phyloP scores from a whole-genome alignment of 176 grass and related monocot genomes.

The Microstegium vimineum region DNA sequence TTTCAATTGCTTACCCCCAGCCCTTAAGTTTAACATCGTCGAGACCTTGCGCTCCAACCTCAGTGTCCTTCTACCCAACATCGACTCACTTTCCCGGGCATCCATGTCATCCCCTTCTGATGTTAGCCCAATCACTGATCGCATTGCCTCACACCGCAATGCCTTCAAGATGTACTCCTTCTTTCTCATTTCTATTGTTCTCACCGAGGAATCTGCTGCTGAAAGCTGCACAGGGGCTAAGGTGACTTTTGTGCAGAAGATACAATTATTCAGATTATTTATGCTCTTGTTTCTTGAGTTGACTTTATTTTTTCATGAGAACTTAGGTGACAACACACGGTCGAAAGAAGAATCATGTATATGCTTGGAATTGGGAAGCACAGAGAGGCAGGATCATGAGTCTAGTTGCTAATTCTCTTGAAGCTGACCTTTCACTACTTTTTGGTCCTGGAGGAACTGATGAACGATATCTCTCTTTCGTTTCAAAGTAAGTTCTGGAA shows the following conservation, averaged over 20 bases:
- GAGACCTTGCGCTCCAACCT: constrained; percentile 94
- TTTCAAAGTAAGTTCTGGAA: constrained; percentile 77
- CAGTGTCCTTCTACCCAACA: constrained; percentile 85
- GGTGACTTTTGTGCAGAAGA: constrained; percentile 34
- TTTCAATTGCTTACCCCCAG: constrained; percentile 60
- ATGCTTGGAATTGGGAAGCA: constrained; percentile 90
- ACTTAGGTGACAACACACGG: constrained; percentile 54
- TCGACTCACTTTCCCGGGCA: constrained; percentile 72
- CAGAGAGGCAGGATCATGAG: constrained; percentile 83
- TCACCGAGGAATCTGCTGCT: constrained; percentile 40
- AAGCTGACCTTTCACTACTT: constrained; percentile 75
- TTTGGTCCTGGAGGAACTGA: constrained; percentile 77
- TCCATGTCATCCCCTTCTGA: constrained; percentile 51
- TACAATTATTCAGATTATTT: not conserved
- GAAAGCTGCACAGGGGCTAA: constrained; percentile 40
- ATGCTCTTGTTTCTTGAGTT: not conserved
- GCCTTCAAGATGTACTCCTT: constrained; percentile 90
- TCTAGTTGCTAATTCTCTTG: constrained; percentile 91
- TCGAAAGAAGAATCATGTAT: constrained; percentile 75
- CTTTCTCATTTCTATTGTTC: constrained; percentile 73
- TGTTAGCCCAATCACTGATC: constrained; percentile 35
- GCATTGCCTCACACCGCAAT: constrained; percentile 77
- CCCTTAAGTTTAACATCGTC: constrained; percentile 82
- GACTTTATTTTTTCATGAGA: constrained; percentile 11
- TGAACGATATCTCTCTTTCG: constrained; percentile 84